Evolutionary conservation across 208 protist species (phyloP), one percentile per base, ranked within the genome.

Genomic region (Trypanosoma mega): DNA sequence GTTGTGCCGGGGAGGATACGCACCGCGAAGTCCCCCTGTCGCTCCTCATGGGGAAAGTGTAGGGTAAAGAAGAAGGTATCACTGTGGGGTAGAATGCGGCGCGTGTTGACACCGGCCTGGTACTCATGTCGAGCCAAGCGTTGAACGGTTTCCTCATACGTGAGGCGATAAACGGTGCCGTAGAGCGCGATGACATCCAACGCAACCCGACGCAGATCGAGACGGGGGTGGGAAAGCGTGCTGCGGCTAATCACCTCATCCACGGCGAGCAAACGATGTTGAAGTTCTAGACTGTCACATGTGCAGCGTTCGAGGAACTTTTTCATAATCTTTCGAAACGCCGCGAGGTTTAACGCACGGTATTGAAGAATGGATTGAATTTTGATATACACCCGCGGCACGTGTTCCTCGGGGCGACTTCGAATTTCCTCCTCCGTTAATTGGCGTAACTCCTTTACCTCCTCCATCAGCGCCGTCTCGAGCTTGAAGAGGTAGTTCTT

Each of bases 251-350:
- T 89, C 23, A 79, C 43, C 11, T 58, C 61, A 55, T 94, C 84
- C 3, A 92, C 70, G 14, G 48, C 49, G 31, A 59, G 16, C 11
- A 87, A 62, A 23, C 73, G 72, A 49, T 75, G 48, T 62, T 90
- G 87, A 27, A 90, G 68, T 53, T 80, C 68, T 8, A 92, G 67
- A 33, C 73, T 81, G 74, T 92, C 87, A 47, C 61, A 71, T 27
- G 84, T 82, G 66, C 83, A 91, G 36, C 87, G 81, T 51, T 86
- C 71, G 12, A 90, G 46, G 53, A 90, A 94, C 65, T 94, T 94
- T 33, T 83, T 78, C 57, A 94, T 45, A 26, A 92, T 85, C 44
- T 87, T 86, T 30, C 81, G 84, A 57, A 92, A 82, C 2, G 84
- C 83, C 1, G 80, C 48, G 23, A 92, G 61, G 52, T 94, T 94